These are phyloP conservation scores for Suhomyces vadensis DNA, from an alignment of 805 yeast species.

Conservation along the genomic window DNA sequence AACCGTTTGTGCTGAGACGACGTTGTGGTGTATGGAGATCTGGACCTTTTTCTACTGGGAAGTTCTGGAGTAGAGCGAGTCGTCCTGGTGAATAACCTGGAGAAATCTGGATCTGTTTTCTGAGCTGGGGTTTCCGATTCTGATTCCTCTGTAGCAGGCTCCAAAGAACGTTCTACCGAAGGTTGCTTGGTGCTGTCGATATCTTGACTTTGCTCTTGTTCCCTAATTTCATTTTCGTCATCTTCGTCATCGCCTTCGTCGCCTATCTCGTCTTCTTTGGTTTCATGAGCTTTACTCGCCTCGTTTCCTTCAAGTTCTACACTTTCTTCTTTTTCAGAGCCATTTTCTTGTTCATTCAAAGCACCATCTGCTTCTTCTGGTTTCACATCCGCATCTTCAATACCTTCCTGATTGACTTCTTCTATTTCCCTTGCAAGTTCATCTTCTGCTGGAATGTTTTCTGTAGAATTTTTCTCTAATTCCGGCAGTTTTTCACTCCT, in stretches of 20 bases:
- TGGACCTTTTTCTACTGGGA: constrained; percentile 14
- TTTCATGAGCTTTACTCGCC: constrained; percentile 12
- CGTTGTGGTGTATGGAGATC: constrained; percentile 14
- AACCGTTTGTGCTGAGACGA: constrained; percentile 49
- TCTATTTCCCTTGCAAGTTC: constrained; percentile 7
- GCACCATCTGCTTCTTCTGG: constrained; percentile 4
- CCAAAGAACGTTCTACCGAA: background rate
- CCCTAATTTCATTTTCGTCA: constrained; percentile 5
- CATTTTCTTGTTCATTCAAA: constrained; percentile 4
- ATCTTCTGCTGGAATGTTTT: constrained; percentile 11
- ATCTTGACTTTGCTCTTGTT: background rate
- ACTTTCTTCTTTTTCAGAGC: constrained; percentile 1
- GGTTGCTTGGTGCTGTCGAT: background rate
- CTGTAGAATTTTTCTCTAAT: constrained; percentile 9
- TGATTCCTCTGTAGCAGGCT: background rate
- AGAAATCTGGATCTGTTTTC: background rate
- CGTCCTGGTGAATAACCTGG: background rate
- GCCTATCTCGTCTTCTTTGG: constrained; percentile 2
- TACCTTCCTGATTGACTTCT: constrained; percentile 3
- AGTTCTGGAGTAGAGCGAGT: constrained; percentile 7
- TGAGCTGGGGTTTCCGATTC: background rate
- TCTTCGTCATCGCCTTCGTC: constrained; percentile 5
- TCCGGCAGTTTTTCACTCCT: no score
- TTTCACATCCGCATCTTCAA: constrained; percentile 1
- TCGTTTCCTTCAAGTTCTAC: constrained; percentile 9